Percentiles rank a stretch among this genome's conserved stretches.
Evolutionary conservation across 2,329 filamentous ascomycete genomes (phyloP).

Genomic region (Cytospora schulzeri): DNA sequence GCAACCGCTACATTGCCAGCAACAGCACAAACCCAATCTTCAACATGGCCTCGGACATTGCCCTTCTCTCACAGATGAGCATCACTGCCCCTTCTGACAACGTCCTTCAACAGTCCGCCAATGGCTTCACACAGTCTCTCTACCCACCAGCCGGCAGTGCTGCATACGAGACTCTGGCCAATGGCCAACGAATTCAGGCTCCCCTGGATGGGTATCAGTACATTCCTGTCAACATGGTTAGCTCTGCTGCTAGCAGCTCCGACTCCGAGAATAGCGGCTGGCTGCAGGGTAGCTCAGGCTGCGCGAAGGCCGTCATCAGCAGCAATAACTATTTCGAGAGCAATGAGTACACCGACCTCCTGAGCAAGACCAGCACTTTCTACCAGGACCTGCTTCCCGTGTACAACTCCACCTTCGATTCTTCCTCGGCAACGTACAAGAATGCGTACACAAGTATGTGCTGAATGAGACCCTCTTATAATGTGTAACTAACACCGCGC

Average conservation of each 20-base stretch:
- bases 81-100: constrained; percentile 73
- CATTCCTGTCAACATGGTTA: constrained; percentile 69
- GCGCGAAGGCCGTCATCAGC: constrained; percentile 56
- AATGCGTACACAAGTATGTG: constrained; percentile 62
- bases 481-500: background rate
- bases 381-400: constrained; percentile 57
- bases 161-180: constrained; percentile 65
- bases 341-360: constrained; percentile 46
- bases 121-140: constrained; percentile 80
- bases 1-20: constrained; percentile 70
- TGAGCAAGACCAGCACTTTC: constrained; percentile 60
- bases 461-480: background rate
- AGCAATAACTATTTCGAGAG: constrained; percentile 58
- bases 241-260: constrained; percentile 54
- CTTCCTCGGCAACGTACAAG: constrained; percentile 53
- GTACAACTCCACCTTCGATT: constrained; percentile 53
- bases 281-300: constrained; percentile 61
- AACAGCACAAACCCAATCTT: constrained; percentile 62
- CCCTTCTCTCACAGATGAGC: constrained; percentile 69
- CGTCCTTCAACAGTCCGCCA: constrained; percentile 79
- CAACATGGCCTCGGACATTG: constrained; percentile 66
- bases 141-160: constrained; percentile 73
- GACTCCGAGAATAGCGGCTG: constrained; percentile 59
- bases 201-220: constrained; percentile 84
- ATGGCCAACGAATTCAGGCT: constrained; percentile 65